Conservation (phyloP, 371 early-diverging fungal species). For the Edhazardia aedis region DNA sequence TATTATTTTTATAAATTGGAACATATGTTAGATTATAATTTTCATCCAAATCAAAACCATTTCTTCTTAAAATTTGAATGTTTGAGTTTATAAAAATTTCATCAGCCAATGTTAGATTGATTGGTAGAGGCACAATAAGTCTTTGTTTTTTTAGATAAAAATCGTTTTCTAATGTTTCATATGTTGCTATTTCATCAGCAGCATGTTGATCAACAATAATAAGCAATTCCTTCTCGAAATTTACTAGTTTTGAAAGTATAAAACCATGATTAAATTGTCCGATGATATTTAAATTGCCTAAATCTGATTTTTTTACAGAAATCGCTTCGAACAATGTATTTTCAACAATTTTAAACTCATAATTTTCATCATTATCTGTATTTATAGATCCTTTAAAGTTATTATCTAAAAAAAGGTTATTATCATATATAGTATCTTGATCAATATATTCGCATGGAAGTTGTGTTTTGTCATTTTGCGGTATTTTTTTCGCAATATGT, state of each 20-base stretch:
- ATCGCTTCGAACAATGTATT: too few species aligned
- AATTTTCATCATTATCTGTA: too few species aligned
- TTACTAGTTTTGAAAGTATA: conserved; percentile 31
- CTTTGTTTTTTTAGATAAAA: conserved; percentile 32
- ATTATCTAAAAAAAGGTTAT: too few species aligned
- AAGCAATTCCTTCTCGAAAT: conserved; percentile 18
- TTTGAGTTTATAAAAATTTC: conserved; percentile 26
- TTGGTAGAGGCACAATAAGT: conserved; percentile 21
- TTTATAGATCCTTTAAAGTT: too few species aligned
- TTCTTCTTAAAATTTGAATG: conserved; percentile 11
- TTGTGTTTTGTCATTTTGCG: too few species aligned
- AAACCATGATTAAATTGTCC: conserved; percentile 48
- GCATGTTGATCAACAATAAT: conserved; percentile 47
- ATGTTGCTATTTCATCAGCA: conserved; percentile 47
- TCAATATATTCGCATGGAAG: too few species aligned
- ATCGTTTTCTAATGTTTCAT: conserved; percentile 30
- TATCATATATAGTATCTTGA: too few species aligned
- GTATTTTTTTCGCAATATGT: too few species aligned
- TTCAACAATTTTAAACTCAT: too few species aligned
- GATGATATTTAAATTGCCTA: conserved; percentile 34
- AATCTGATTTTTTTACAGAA: too few species aligned
- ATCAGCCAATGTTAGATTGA: conserved; percentile 24
- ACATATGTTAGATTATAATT: conserved; percentile 7
- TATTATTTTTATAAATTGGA: conserved; percentile 27
- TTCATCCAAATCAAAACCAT: conserved; percentile 38